Base-by-base conservation (phyloP, 139 green algal species). In the Parachlorella kessleri region DNA sequence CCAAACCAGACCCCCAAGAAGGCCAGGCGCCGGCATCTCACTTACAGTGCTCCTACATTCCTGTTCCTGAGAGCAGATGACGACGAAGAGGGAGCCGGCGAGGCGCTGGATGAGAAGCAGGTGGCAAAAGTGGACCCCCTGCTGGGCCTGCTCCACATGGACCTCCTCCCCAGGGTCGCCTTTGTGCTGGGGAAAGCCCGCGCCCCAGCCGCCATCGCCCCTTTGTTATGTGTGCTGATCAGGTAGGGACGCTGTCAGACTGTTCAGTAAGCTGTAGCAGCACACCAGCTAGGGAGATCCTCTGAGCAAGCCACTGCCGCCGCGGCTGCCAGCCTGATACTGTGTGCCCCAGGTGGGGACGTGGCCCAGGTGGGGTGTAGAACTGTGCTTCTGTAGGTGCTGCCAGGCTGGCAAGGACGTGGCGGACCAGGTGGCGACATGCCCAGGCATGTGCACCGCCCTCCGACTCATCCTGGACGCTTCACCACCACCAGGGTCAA, bases 61-160 rank as follows among this genome's bases (percentile, higher is more conserved):
- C 41, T 3, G 24, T 48, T 4, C 70, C 42, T 6, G 26, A 1
- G 41, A 70, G 68, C 24, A 8, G 33, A 40, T 4, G 54, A 7
- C 0, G 72, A 78, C 53, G 41, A 54, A n/a, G 72, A 75, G 30
- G 75, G 48, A 5, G 78, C 78, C 24, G 48, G 39, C 0, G 79
- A 90, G 39, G 77, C 64, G 14, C 80, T 87, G 37, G 86, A 93
- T 39, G 55, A 74, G 39, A 36, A 70, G 65, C 86, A 93, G 63
- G 66, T 93, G 66, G 87, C 87, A 2, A 83, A 81, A 28, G 76
- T 91, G 24, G 88, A 94, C 70, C 88, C 85, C 1, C 55, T 75
- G n/a, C 10, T 91, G 74, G 90, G 90, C 4, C 81, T 92, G 65
- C 42, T 93, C 67, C 88, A 92, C 37, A 94, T 90, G 86, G 71